A percentile compares a stretch with the other conserved stretches of the same genome.
Evolutionary conservation across 495 filamentous ascomycete species (phyloP).

Genomic region (Niebla homalea): DNA sequence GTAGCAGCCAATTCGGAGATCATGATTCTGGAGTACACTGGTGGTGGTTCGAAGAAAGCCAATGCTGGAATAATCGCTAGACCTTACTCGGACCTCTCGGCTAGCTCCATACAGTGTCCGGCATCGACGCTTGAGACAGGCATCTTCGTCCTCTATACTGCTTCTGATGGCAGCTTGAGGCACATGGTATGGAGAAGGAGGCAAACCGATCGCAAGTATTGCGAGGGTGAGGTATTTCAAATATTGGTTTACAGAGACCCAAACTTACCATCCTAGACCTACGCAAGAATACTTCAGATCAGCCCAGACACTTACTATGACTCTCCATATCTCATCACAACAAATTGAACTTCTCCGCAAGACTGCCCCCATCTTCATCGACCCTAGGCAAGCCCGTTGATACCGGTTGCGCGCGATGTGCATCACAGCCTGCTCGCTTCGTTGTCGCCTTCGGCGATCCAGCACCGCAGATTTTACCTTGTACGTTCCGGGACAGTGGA

Average conservation of each 20-base stretch:
- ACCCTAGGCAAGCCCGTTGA: too few species aligned
- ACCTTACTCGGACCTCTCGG: neutral
- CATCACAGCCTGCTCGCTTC: too few species aligned
- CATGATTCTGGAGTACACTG: neutral
- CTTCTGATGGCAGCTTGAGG: neutral
- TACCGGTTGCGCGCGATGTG: too few species aligned
- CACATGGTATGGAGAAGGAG: neutral
- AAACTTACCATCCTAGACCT: too few species aligned
- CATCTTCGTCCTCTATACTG: neutral
- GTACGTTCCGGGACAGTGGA: too few species aligned
- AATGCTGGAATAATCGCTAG: neutral
- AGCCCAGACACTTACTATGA: too few species aligned
- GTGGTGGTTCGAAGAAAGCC: neutral
- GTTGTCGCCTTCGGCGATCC: too few species aligned
- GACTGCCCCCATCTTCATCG: too few species aligned
- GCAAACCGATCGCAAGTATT: neutral
- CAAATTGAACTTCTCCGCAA: too few species aligned
- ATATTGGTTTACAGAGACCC: neutral
- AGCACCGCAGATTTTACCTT: too few species aligned
- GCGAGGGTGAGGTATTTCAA: neutral
- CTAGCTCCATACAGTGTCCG: neutral
- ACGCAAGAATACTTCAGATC: too few species aligned
- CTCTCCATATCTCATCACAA: too few species aligned
- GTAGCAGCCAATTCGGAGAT: neutral
- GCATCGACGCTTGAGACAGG: neutral